These are phyloP conservation scores for Megacollybia marginata DNA, from an alignment of 768 basidiomycete genomes.

Conservation along the genomic window DNA sequence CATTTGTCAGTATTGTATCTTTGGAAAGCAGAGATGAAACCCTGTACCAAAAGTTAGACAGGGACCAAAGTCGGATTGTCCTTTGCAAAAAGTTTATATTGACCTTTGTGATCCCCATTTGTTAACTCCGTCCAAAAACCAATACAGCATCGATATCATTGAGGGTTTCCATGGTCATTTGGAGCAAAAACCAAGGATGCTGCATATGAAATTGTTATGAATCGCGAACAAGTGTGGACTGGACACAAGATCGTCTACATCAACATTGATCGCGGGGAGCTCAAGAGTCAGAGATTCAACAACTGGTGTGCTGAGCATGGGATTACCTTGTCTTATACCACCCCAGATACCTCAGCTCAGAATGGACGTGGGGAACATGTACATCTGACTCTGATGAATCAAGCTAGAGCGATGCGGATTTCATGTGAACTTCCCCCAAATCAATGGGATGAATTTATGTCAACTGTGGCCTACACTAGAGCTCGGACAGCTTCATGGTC, in stretches of 20 bases:
- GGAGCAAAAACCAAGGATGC: too few species aligned
- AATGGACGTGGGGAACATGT: too few species aligned
- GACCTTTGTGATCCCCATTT: too few species aligned
- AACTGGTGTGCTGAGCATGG: not conserved
- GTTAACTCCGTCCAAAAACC: not conserved
- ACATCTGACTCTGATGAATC: too few species aligned
- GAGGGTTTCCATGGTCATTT: not conserved
- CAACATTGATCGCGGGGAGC: not conserved
- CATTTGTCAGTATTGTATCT: constrained; percentile 9
- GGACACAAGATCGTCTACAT: too few species aligned
- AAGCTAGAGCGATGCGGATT: too few species aligned
- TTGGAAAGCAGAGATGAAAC: constrained; percentile 8
- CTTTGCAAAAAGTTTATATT: not conserved
- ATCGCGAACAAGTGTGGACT: too few species aligned
- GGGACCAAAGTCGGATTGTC: not conserved
- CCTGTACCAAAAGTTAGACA: constrained; percentile 8
- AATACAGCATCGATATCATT: not conserved
- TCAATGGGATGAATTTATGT: not conserved
- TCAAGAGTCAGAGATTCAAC: not conserved
- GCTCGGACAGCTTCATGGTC: not conserved
- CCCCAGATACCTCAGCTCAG: not conserved
- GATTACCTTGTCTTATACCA: not conserved
- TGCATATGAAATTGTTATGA: too few species aligned
- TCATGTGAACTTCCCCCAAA: too few species aligned
- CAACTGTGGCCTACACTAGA: not conserved